A percentile compares a stretch with the other conserved stretches of the same genome.
Evolutionary conservation across 352 stramenopile species (phyloP).

Genomic region (Globisporangium barbulae): DNA sequence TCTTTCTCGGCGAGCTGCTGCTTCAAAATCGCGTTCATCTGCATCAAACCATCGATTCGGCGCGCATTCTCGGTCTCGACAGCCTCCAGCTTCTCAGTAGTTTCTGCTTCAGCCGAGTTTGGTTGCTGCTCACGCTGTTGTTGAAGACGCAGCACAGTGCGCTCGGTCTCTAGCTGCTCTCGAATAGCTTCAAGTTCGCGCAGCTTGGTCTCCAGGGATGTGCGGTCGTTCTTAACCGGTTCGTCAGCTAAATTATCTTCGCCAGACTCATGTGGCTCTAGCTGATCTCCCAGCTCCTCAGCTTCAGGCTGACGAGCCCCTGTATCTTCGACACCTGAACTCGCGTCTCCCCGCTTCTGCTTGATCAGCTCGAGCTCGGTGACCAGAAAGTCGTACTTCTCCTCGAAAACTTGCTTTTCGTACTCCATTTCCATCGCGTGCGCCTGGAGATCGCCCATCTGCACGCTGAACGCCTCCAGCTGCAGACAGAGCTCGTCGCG

Average conservation of each 20-base stretch:
- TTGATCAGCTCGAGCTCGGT: slow-evolving; percentile 33
- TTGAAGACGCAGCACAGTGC: neutral
- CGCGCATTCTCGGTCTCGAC: neutral
- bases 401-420: slow-evolving; percentile 31
- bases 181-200: slow-evolving; percentile 16
- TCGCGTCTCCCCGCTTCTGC: slow-evolving; percentile 17
- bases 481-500: slow-evolving; percentile 17
- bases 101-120: neutral
- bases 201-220: slow-evolving; percentile 2
- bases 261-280: neutral
- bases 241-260: neutral
- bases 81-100: neutral
- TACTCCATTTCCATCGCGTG: slow-evolving; percentile 22
- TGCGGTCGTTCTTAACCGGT: neutral
- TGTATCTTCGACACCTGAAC: neutral
- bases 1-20: slow-evolving; percentile 16
- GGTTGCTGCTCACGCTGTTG: neutral
- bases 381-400: slow-evolving; percentile 33
- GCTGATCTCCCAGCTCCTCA: neutral
- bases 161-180: slow-evolving; percentile 11
- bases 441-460: slow-evolving; percentile 5
- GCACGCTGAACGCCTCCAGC: slow-evolving; percentile 18
- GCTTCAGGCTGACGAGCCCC: neutral
- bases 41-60: slow-evolving; percentile 7
- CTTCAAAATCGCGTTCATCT: slow-evolving; percentile 16